Evolutionary conservation across 352 stramenopile genomes (phyloP).

Genomic region (Phytophthora sp.): DNA sequence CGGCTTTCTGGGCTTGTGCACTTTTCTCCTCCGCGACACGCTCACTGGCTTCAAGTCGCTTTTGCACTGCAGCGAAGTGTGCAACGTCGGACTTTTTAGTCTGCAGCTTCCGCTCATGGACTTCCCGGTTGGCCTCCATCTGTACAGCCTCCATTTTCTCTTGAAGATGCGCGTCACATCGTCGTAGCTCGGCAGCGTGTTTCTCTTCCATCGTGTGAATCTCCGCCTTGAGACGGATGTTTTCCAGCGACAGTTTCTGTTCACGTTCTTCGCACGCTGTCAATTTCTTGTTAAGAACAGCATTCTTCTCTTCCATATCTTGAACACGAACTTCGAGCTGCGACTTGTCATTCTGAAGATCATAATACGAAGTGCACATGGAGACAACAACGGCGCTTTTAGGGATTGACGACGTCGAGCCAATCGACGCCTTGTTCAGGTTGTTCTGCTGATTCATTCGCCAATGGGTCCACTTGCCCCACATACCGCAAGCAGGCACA

Average conservation of each 20-base stretch:
- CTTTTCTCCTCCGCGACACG: conserved; percentile 23
- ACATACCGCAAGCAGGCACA: conserved; percentile 81
- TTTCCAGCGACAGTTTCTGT: conserved; percentile 29
- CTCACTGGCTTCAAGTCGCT: conserved; percentile 33
- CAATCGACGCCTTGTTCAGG: conserved; percentile 30
- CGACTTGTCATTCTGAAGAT: conserved; percentile 74
- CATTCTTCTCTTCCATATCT: conserved; percentile 42
- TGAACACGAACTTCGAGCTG: conserved; percentile 51
- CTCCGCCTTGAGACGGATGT: conserved; percentile 49
- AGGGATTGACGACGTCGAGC: conserved; percentile 18
- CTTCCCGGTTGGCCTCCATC: conserved; percentile 53
- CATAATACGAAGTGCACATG: conserved; percentile 89
- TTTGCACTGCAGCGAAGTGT: conserved; percentile 21
- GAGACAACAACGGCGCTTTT: conserved; percentile 50
- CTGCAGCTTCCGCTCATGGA: conserved; percentile 61
- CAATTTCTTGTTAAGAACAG: conserved; percentile 38
- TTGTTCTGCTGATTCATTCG: conserved; percentile 79
- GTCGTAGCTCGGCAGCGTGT: conserved; percentile 45
- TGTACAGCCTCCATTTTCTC: conserved; percentile 62
- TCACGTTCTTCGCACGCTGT: conserved; percentile 25
- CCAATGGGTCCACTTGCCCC: conserved; percentile 88
- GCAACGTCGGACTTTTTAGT: conserved; percentile 40
- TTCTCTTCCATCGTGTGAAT: conserved; percentile 61
- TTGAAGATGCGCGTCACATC: conserved; percentile 38
- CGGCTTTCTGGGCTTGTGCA: conserved; percentile 16